These are phyloP conservation scores for Telopea speciosissima DNA, from an alignment of 177 flowering plant genomes.

Conservation along the genomic window DNA sequence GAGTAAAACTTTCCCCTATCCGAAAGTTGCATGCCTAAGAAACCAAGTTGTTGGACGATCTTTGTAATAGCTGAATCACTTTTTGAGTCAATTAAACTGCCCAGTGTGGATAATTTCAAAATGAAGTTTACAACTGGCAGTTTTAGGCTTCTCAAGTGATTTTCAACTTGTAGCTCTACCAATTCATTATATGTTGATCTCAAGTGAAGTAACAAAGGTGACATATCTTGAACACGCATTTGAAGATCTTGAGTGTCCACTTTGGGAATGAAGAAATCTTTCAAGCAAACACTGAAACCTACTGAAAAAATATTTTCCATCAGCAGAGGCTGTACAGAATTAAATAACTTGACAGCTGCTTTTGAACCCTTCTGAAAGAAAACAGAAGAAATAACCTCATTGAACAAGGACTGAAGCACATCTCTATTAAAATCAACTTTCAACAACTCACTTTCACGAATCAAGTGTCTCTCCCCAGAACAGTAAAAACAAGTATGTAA, in stretches of 20 bases:
- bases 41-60: slow-evolving; percentile 80
- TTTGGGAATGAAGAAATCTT: slow-evolving; percentile 50
- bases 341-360: slow-evolving; percentile 57
- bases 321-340: slow-evolving; percentile 67
- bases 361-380: slow-evolving; percentile 61
- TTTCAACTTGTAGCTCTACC: slow-evolving; percentile 54
- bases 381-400: slow-evolving; percentile 54
- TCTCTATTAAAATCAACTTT: slow-evolving; percentile 44
- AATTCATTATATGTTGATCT: slow-evolving; percentile 50
- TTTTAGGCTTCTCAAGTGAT: slow-evolving; percentile 34
- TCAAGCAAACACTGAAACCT: slow-evolving; percentile 68
- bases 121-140: slow-evolving; percentile 39
- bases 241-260: slow-evolving; percentile 19
- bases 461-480: slow-evolving; percentile 43
- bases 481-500: slow-evolving; percentile 48
- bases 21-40: slow-evolving; percentile 71
- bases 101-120: slow-evolving; percentile 48
- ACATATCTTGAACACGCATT: slow-evolving; percentile 30
- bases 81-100: slow-evolving; percentile 60
- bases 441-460: slow-evolving; percentile 45
- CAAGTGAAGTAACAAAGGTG: slow-evolving; percentile 40
- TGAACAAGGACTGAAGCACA: slow-evolving; percentile 32
- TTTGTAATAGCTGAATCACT: slow-evolving; percentile 73
- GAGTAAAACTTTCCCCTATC: slow-evolving; percentile 70
- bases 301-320: slow-evolving; percentile 67